A percentile compares a stretch with the other conserved stretches of the same genome.
Conservation (phyloP, 768 basidiomycete genomes). For the Clitopilus passeckerianus region DNA sequence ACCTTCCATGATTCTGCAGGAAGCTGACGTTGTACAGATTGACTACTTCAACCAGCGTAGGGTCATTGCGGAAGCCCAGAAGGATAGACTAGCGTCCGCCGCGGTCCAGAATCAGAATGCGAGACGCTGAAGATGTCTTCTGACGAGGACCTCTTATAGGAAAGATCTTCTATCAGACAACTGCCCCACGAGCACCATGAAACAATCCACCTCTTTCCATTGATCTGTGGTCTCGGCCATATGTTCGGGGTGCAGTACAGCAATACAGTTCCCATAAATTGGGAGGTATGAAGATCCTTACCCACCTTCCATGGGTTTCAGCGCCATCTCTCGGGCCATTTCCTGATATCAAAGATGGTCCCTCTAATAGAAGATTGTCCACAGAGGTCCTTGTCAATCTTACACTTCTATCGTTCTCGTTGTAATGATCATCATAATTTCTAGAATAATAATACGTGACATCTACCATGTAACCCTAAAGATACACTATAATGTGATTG, state of each 20-base stretch:
- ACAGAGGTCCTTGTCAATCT: neutral
- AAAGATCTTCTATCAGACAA: neutral
- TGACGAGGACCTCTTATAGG: neutral
- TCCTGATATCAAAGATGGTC: neutral
- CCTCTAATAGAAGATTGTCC: neutral
- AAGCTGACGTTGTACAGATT: slow-evolving; percentile 45
- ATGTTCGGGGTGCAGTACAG: too few relatives aligned
- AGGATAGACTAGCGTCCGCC: slow-evolving; percentile 54
- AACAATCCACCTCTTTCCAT: too few relatives aligned
- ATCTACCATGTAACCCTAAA: neutral
- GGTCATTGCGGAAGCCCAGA: slow-evolving; percentile 76
- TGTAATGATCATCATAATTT: neutral
- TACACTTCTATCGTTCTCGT: neutral
- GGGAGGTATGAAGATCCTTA: neutral
- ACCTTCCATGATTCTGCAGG: neutral
- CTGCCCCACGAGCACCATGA: neutral
- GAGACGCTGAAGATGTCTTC: slow-evolving; percentile 10
- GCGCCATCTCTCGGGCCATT: neutral
- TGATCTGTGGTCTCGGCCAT: too few relatives aligned
- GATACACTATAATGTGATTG: neutral
- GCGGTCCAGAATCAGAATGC: slow-evolving; percentile 28
- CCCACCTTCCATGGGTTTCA: neutral
- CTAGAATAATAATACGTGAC: neutral
- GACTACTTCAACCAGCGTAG: slow-evolving; percentile 94
- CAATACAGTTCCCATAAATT: neutral